These are phyloP conservation scores for Phytopythium mirpurense DNA, from an alignment of 352 stramenopile genomes.

Conservation along the genomic window DNA sequence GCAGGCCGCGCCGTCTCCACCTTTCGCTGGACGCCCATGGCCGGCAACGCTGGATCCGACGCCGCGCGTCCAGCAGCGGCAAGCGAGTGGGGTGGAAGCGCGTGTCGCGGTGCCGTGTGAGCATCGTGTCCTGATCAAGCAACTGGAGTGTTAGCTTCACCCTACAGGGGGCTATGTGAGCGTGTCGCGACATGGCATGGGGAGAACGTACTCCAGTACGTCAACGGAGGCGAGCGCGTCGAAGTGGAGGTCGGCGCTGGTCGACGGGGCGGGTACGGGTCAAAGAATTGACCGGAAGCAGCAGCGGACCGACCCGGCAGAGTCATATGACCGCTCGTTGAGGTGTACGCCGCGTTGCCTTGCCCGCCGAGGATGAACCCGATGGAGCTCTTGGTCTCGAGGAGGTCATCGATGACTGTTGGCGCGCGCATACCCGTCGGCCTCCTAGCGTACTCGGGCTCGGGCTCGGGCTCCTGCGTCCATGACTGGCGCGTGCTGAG, in stretches of 20 bases:
- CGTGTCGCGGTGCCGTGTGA: neutral
- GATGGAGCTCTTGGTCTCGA: constrained; percentile 29
- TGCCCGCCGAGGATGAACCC: constrained; percentile 33
- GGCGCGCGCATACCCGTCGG: neutral
- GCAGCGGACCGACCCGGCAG: no score
- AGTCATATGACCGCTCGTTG: no score
- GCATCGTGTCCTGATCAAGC: neutral
- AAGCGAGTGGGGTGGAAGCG: neutral
- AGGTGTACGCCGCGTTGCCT: neutral
- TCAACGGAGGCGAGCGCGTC: neutral
- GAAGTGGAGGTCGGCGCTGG: neutral
- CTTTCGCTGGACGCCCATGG: constrained; percentile 12
- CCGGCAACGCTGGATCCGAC: neutral
- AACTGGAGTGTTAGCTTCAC: neutral
- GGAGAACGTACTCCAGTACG: constrained; percentile 5
- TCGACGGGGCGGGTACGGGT: neutral
- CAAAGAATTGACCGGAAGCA: no score
- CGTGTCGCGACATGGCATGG: no score
- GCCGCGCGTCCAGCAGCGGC: neutral
- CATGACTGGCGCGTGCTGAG: neutral
- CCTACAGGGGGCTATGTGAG: no score
- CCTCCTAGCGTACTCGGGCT: constrained; percentile 3
- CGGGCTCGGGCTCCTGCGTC: constrained; percentile 1
- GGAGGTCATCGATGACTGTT: neutral
- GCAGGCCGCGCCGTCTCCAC: constrained; percentile 31